phyloP scores from a whole-genome alignment of 768 basidiomycete species.

The Trametes cingulata region DNA sequence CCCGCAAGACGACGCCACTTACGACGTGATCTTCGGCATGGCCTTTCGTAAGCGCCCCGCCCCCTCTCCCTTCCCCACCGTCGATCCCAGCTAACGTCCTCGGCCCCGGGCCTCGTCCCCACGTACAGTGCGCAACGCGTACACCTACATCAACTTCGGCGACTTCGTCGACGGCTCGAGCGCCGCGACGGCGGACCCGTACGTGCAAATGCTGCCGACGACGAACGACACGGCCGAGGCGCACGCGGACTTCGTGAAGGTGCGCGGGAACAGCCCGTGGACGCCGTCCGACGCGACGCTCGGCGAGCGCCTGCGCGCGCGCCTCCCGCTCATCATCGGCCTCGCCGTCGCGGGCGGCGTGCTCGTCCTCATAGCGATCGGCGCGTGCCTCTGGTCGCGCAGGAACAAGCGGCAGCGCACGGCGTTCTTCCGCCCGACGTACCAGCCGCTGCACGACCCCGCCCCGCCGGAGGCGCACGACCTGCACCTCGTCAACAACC shows the following conservation, averaged over 20 bases:
- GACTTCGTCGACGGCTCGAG: conserved; percentile 50
- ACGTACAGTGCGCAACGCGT: conserved; percentile 69
- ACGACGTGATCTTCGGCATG: conserved; percentile 74
- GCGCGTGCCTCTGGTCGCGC: conserved; percentile 18
- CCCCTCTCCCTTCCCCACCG: neutral
- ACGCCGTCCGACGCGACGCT: conserved; percentile 22
- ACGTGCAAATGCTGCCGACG: conserved; percentile 60
- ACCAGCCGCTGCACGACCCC: conserved; percentile 34
- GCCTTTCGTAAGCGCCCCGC: conserved; percentile 53
- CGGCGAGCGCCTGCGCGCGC: conserved; percentile 61
- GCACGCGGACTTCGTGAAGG: conserved; percentile 37
- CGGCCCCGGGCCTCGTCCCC: neutral
- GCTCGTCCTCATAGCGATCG: conserved; percentile 48
- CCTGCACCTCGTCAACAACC: conserved; percentile 26
- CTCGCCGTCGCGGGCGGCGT: conserved; percentile 62
- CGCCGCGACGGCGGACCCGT: conserved; percentile 45
- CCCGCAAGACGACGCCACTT: conserved; percentile 48
- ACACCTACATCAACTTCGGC: conserved; percentile 64
- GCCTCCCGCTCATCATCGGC: conserved; percentile 71
- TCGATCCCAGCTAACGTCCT: neutral
- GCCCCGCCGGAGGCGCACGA: conserved; percentile 33
- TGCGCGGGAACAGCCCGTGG: conserved; percentile 27
- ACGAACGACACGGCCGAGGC: conserved; percentile 47
- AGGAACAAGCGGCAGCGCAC: neutral
- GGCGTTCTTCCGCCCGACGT: conserved; percentile 25